phyloP scores from a whole-genome alignment of 352 stramenopile genomes.

The Phytophthora niederhauseri region DNA sequence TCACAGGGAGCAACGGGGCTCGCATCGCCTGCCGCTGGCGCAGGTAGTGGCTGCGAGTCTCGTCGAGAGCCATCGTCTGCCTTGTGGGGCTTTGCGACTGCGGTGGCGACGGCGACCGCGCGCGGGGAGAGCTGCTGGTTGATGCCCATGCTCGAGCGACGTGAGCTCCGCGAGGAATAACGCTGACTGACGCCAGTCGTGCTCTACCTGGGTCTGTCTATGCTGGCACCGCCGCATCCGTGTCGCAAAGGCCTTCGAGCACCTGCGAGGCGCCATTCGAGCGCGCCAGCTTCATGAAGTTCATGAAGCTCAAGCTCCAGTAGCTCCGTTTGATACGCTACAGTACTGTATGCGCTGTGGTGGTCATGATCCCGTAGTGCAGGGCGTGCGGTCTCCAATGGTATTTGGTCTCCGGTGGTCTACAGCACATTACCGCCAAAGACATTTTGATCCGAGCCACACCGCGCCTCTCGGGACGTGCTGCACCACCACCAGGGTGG shows the following conservation, averaged over 20 bases:
- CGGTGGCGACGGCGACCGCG: background rate
- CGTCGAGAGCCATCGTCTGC: slow-evolving; percentile 7
- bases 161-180: slow-evolving; percentile 13
- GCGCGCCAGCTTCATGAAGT: no score
- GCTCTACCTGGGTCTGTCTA: slow-evolving; percentile 22
- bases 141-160: slow-evolving; percentile 9
- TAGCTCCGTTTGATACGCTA: background rate
- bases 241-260: slow-evolving; percentile 12
- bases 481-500: background rate
- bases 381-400: background rate
- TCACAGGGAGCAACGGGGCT: slow-evolving; percentile 20
- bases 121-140: slow-evolving; percentile 19
- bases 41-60: slow-evolving; percentile 1
- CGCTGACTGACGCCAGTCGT: slow-evolving; percentile 18
- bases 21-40: slow-evolving; percentile 12
- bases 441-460: background rate
- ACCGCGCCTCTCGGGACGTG: background rate
- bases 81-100: slow-evolving; percentile 12
- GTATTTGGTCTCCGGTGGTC: background rate
- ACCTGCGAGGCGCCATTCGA: no score
- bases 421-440: no score
- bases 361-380: no score
- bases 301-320: no score
- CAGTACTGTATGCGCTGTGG: no score
- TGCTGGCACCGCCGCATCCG: slow-evolving; percentile 27